Evolutionary conservation across 352 stramenopile genomes (phyloP).

Genomic region (Pythium myriotylum): DNA sequence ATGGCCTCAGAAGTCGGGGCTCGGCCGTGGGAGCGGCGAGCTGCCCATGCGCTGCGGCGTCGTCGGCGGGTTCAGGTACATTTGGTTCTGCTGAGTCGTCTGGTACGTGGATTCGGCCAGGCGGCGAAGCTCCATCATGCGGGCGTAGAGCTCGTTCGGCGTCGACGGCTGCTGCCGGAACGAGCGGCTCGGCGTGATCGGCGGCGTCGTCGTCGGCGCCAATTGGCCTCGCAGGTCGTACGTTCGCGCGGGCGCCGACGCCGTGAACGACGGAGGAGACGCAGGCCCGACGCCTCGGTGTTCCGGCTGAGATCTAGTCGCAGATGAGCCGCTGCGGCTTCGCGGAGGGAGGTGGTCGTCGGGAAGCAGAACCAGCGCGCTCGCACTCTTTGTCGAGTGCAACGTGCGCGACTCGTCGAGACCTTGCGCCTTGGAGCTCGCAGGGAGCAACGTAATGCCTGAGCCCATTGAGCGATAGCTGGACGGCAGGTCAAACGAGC

Average conservation of each 20-base stretch:
- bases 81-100: slow-evolving; percentile 41
- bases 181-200: not conserved
- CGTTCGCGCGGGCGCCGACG: slow-evolving; percentile 3
- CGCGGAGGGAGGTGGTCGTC: not conserved
- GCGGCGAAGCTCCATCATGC: slow-evolving; percentile 43
- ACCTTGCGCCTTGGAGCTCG: not conserved
- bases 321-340: not conserved
- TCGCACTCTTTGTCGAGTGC: not conserved
- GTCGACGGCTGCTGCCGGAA: not conserved
- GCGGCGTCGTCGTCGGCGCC: not conserved
- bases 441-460: slow-evolving; percentile 10
- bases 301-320: not conserved
- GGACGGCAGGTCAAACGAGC: not conserved
- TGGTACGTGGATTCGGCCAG: slow-evolving; percentile 40
- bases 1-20: not conserved
- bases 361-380: slow-evolving; percentile 1
- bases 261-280: not conserved
- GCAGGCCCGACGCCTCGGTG: not conserved
- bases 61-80: slow-evolving; percentile 32
- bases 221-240: slow-evolving; percentile 16
- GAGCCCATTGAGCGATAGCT: not conserved
- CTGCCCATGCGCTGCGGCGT: not conserved
- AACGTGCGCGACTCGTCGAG: not conserved
- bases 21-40: no score
- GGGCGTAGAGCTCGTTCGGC: slow-evolving; percentile 17